Conservation (phyloP, 2,329 filamentous ascomycete species). For the Xylariomycetidae sp. region DNA sequence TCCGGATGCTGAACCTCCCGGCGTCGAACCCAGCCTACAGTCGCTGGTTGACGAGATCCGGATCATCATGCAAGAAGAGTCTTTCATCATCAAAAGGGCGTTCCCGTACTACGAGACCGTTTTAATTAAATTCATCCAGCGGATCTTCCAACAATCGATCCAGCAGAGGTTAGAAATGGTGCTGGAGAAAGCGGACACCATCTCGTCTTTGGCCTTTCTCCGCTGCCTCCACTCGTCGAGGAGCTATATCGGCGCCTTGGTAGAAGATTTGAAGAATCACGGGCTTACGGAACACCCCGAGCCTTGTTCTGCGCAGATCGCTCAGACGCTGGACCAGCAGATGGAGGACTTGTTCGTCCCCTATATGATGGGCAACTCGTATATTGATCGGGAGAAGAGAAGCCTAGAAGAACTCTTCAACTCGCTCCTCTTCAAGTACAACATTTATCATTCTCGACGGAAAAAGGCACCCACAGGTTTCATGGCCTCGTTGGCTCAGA, state of each 20-base stretch:
- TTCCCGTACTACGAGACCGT: conserved; percentile 97
- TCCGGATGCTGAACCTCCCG: conserved; percentile 85
- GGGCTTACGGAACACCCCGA: conserved; percentile 94
- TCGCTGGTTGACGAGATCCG: conserved; percentile 90
- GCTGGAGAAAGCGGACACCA: conserved; percentile 83
- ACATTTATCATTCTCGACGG: conserved; percentile 82
- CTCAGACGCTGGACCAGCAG: conserved; percentile 67
- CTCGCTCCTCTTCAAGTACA: conserved; percentile 92
- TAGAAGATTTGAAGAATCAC: conserved; percentile 91
- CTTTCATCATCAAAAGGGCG: conserved; percentile 89
- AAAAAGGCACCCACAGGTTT: conserved; percentile 89
- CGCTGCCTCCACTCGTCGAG: conserved; percentile 86
- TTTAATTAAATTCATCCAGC: conserved; percentile 84
- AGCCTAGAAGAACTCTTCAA: conserved; percentile 78
- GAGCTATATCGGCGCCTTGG: conserved; percentile 77
- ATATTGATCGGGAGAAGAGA: conserved; percentile 63
- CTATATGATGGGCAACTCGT: conserved; percentile 62
- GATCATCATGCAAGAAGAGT: conserved; percentile 94
- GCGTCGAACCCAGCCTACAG: conserved; percentile 87
- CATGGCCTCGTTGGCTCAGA: conserved; percentile 85
- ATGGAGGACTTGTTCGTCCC: conserved; percentile 73
- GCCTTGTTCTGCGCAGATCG: conserved; percentile 77
- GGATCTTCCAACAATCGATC: conserved; percentile 96
- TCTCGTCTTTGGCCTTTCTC: conserved; percentile 88
- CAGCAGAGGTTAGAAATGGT: conserved; percentile 95